Evolutionary conservation across 768 basidiomycete species (phyloP).

Genomic region (Pulveroboletus sp.): DNA sequence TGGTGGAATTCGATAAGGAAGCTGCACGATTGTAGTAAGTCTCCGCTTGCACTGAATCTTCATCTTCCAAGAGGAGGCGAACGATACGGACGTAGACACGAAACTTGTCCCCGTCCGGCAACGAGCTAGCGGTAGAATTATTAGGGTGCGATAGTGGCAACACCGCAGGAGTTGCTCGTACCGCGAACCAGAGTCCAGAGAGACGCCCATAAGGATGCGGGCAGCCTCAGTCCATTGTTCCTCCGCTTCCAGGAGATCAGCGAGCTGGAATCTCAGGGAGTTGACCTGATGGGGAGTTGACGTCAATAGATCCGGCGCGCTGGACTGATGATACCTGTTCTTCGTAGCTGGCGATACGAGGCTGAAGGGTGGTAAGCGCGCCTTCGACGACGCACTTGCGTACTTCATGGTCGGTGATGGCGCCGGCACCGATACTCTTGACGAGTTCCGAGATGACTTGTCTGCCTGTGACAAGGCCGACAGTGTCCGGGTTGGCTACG

Average conservation of each 20-base stretch:
- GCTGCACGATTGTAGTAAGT: constrained; percentile 97
- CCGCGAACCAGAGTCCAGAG: constrained; percentile 87
- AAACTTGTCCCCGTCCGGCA: constrained; percentile 82
- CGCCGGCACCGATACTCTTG: constrained; percentile 54
- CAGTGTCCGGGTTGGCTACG: constrained; percentile 75
- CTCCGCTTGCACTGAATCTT: constrained; percentile 96
- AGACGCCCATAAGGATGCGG: constrained; percentile 86
- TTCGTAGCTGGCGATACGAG: constrained; percentile 86
- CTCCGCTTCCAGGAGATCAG: constrained; percentile 80
- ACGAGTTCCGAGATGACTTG: constrained; percentile 86
- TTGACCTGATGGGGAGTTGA: constrained; percentile 54
- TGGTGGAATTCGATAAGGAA: constrained; percentile 75
- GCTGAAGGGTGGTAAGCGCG: constrained; percentile 64
- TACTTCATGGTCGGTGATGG: constrained; percentile 48
- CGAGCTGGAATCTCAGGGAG: constrained; percentile 80
- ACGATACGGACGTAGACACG: constrained; percentile 91
- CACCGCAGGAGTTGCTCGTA: constrained; percentile 28
- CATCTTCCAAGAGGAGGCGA: constrained; percentile 89
- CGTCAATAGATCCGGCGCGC: constrained; percentile 3
- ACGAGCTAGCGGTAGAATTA: constrained; percentile 36
- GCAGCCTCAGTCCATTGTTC: constrained; percentile 96
- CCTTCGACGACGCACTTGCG: constrained; percentile 74
- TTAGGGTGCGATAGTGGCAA: constrained; percentile 3
- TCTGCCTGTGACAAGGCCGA: constrained; percentile 83
- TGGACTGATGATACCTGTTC: constrained; percentile 69